Percentiles rank a stretch among this genome's conserved stretches.
Evolutionary conservation across 176 grass and related monocot species (phyloP).

Genomic region (Bonia amplexicaulis): DNA sequence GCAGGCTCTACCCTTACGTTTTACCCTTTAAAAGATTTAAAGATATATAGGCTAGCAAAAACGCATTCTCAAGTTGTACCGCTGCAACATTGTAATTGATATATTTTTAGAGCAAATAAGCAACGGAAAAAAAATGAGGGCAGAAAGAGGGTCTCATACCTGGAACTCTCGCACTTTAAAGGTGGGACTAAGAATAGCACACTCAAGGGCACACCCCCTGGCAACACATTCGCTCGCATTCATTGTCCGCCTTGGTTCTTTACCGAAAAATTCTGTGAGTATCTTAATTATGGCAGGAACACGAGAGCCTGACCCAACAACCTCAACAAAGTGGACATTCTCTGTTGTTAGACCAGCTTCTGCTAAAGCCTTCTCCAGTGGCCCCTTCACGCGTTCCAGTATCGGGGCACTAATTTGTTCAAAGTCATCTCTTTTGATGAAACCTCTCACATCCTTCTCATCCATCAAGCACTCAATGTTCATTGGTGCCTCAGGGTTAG

Average conservation of each 20-base stretch:
- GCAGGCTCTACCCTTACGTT: background rate
- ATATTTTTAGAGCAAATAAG: background rate
- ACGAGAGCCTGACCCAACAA: slow-evolving; percentile 88
- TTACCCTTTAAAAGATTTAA: background rate
- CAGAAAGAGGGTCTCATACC: slow-evolving; percentile 33
- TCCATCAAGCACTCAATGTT: slow-evolving; percentile 96
- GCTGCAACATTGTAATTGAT: background rate
- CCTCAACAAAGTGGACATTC: slow-evolving; percentile 76
- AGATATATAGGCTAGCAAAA: background rate
- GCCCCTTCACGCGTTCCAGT: slow-evolving; percentile 69
- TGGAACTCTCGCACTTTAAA: slow-evolving; percentile 96
- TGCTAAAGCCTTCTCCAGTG: slow-evolving; percentile 61
- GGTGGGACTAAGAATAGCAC: slow-evolving; percentile 86
- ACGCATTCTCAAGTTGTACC: background rate
- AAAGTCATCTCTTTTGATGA: slow-evolving; percentile 87
- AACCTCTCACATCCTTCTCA: slow-evolving; percentile 81
- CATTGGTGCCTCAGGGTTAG: slow-evolving; percentile 75
- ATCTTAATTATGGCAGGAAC: slow-evolving; percentile 87
- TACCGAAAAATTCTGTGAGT: slow-evolving; percentile 73
- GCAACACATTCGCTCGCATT: slow-evolving; percentile 93
- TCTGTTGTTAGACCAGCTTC: slow-evolving; percentile 68
- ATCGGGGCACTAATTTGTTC: slow-evolving; percentile 61
- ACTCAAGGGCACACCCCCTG: slow-evolving; percentile 70
- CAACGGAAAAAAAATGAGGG: background rate
- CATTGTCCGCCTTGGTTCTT: slow-evolving; percentile 85